phyloP scores from a whole-genome alignment of 495 filamentous ascomycete species.

The Aspergillus panamensis region DNA sequence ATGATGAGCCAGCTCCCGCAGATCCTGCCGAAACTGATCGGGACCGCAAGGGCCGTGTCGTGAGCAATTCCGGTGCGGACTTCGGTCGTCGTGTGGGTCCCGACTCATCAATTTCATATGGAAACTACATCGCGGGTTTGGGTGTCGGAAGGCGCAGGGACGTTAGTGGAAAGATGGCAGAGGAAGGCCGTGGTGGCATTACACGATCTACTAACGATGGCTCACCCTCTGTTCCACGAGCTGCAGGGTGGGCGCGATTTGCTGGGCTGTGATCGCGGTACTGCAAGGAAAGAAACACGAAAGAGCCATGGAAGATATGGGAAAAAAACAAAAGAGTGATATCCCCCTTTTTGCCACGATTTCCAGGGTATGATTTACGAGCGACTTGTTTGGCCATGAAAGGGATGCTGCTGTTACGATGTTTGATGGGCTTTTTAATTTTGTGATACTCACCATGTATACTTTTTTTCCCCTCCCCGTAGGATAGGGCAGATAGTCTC shows the following conservation, averaged over 20 bases:
- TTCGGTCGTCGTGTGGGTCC: slow-evolving; percentile 39
- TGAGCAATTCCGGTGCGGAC: slow-evolving; percentile 52
- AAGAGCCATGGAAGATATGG: not conserved
- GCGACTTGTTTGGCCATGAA: not conserved
- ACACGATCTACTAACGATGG: slow-evolving; percentile 12
- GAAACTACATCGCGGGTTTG: slow-evolving; percentile 55
- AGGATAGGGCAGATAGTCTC: slow-evolving; percentile 15
- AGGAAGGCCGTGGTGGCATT: slow-evolving; percentile 67
- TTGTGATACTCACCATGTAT: slow-evolving; percentile 10
- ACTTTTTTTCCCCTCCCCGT: slow-evolving; percentile 9
- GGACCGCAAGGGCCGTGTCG: slow-evolving; percentile 46
- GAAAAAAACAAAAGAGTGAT: not conserved
- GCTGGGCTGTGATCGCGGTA: slow-evolving; percentile 35
- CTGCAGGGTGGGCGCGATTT: slow-evolving; percentile 48
- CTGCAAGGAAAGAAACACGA: not conserved
- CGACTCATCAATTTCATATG: slow-evolving; percentile 44
- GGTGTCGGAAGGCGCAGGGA: slow-evolving; percentile 54
- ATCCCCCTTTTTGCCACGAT: not conserved
- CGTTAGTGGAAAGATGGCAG: slow-evolving; percentile 80
- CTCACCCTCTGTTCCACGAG: slow-evolving; percentile 24
- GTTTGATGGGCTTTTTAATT: slow-evolving; percentile 6
- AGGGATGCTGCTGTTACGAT: not conserved
- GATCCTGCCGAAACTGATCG: slow-evolving; percentile 33
- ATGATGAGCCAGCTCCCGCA: slow-evolving; percentile 11
- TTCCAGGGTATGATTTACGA: not conserved